Base-by-base conservation (phyloP, 2,329 filamentous ascomycete genomes). In the Diaporthe sp. region DNA sequence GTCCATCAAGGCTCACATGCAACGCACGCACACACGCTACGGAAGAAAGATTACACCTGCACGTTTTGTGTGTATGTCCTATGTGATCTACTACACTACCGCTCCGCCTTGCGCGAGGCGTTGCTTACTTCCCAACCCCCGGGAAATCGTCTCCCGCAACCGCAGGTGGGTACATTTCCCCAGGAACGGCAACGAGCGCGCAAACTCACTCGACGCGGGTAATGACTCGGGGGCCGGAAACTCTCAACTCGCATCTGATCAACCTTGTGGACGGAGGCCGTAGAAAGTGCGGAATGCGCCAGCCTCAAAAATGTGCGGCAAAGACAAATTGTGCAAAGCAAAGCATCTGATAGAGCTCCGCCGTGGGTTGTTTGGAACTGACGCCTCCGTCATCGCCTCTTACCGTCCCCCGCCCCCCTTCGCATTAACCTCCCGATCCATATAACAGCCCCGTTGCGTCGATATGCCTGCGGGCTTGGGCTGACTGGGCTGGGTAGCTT, bases 361-460 rank as follows among this genome's bases (percentile, higher is more conserved):
- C 49, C 49, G 42, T 19, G 13, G 15, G 42, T 44, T 12, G 12
- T 42, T 44, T 1, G 42, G 5, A 19, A 15, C 17, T 15, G 13
- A n/a, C 13, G 12, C 12, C 12, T 55, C 53, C 53, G 53, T 19
- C 53, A 28, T 44, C 22, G 6, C 13, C 15, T 10, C 60, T 19
- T 9, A 22, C 53, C 53, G 0, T 1, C 42, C 25, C 8, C 4
- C 28, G 8, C 13, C 28, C 17, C 39, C 8, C 4, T n/a, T 67
- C 62, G 62, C 62, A 67, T 67, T n/a, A 37, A 49, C 62, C 44
- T 51, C 62, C 62, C 42, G 62, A 67, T 67, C 44, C 7, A 67
- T 51, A 67, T 15, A 67, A 67, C 44, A 25, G 19, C 62, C 7
- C 62, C 62, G 62, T 37, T 44, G 10, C 44, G 42, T n/a, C 61